Evolutionary conservation across 352 stramenopile species (phyloP).

Genomic region (Phytophthora pini): DNA sequence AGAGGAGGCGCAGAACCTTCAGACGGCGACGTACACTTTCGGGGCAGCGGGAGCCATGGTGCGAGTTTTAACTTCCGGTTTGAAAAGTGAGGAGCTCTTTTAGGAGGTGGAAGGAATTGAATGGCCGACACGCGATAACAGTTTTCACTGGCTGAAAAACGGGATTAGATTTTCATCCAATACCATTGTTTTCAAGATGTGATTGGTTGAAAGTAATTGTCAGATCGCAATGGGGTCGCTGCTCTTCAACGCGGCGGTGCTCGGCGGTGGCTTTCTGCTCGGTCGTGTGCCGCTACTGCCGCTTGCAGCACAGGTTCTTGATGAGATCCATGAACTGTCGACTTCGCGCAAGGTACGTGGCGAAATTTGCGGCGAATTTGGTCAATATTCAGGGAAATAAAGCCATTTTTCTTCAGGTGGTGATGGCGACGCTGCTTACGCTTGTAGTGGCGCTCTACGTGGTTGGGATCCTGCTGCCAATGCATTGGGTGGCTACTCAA

Average conservation of each 20-base stretch:
- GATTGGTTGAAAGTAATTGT: slow-evolving; percentile 4
- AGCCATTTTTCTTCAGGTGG: slow-evolving; percentile 33
- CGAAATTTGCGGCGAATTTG: not conserved
- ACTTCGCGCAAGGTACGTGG: slow-evolving; percentile 53
- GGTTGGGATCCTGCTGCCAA: slow-evolving; percentile 60
- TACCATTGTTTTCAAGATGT: not conserved
- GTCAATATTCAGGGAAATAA: not conserved
- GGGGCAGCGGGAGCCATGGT: slow-evolving; percentile 78
- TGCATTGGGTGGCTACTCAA: slow-evolving; percentile 36
- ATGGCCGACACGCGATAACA: slow-evolving; percentile 28
- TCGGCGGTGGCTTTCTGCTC: slow-evolving; percentile 71
- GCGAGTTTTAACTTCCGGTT: slow-evolving; percentile 84
- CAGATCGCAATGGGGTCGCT: slow-evolving; percentile 47
- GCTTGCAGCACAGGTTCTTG: slow-evolving; percentile 47
- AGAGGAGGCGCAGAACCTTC: slow-evolving; percentile 10
- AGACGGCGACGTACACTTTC: slow-evolving; percentile 79
- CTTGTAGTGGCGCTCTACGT: slow-evolving; percentile 69
- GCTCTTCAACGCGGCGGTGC: slow-evolving; percentile 65
- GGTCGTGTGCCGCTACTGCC: slow-evolving; percentile 62
- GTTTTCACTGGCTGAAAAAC: slow-evolving; percentile 43
- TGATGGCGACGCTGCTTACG: slow-evolving; percentile 50
- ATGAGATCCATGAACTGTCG: slow-evolving; percentile 55
- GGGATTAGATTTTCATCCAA: slow-evolving; percentile 1
- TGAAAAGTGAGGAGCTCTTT: slow-evolving; percentile 74
- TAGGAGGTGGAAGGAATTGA: slow-evolving; percentile 35